A percentile compares a stretch with the other conserved stretches of the same genome.
These are phyloP conservation scores for Daldinia caldariorum DNA, from an alignment of 495 filamentous ascomycete species.

Conservation along the genomic window DNA sequence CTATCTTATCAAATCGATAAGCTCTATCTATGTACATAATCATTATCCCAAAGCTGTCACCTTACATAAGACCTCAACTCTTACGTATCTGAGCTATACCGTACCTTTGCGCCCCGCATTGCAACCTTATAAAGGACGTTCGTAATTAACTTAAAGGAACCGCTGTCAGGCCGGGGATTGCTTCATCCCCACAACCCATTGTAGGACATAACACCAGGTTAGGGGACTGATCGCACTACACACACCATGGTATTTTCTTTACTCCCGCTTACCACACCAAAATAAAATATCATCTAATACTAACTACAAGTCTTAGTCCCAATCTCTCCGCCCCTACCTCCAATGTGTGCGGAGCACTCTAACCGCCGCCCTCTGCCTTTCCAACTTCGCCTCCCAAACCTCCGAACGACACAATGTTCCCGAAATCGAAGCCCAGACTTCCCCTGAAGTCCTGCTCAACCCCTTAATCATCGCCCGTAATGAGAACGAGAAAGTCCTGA, in stretches of 20 bases:
- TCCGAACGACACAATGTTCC: slow-evolving; percentile 98
- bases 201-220: slow-evolving; percentile 14
- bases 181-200: slow-evolving; percentile 33
- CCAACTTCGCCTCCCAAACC: slow-evolving; percentile 96
- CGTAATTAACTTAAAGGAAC: not conserved
- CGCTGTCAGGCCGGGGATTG: slow-evolving; percentile 30
- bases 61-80: not conserved
- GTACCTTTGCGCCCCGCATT: slow-evolving; percentile 21
- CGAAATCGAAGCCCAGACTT: slow-evolving; percentile 91
- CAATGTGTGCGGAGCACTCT: slow-evolving; percentile 94
- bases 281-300: not conserved
- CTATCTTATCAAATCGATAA: not conserved
- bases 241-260: slow-evolving; percentile 40
- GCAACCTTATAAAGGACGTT: slow-evolving; percentile 1
- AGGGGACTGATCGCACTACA: slow-evolving; percentile 16
- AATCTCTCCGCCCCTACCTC: slow-evolving; percentile 97
- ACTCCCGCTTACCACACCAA: not conserved
- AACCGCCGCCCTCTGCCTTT: slow-evolving; percentile 91
- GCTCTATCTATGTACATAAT: no score
- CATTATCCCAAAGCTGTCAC: no score
- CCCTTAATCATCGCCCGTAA: slow-evolving; percentile 88
- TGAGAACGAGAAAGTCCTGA: slow-evolving; percentile 92
- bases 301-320: slow-evolving; percentile 72
- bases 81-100: slow-evolving; percentile 1
- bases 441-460: slow-evolving; percentile 94